Conservation (phyloP, 768 basidiomycete species). For the Trametes coccinea region DNA sequence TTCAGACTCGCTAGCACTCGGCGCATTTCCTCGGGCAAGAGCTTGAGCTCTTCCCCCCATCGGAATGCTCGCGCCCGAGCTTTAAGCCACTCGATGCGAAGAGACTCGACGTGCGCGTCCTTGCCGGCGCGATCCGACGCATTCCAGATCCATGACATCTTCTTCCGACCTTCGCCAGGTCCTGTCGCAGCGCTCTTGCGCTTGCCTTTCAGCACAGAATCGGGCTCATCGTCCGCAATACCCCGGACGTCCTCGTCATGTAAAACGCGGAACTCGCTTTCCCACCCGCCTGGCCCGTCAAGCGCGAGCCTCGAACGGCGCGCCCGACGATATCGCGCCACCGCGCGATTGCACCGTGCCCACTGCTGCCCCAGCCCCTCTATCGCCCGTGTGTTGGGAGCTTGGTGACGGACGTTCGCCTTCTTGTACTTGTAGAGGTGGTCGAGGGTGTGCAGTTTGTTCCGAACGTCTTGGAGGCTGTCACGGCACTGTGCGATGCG, state of each 20-base stretch:
- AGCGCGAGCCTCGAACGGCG: not conserved
- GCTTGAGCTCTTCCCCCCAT: slow-evolving; percentile 19
- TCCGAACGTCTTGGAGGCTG: slow-evolving; percentile 18
- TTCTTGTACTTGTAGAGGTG: slow-evolving; percentile 17
- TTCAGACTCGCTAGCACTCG: not conserved
- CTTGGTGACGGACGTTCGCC: slow-evolving; percentile 17
- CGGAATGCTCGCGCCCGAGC: not conserved
- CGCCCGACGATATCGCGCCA: not conserved
- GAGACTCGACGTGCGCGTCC: not conserved
- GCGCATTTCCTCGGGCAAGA: slow-evolving; percentile 20
- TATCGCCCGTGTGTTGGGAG: slow-evolving; percentile 10
- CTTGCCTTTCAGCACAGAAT: not conserved
- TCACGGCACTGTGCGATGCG: slow-evolving; percentile 23
- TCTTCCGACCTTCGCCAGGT: not conserved
- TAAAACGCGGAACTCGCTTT: not conserved
- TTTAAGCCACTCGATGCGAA: slow-evolving; percentile 15
- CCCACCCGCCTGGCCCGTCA: not conserved
- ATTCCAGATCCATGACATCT: slow-evolving; percentile 1
- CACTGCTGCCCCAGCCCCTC: not conserved
- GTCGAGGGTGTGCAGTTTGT: slow-evolving; percentile 21
- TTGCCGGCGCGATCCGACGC: not conserved
- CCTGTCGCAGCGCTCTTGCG: not conserved
- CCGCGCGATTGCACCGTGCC: not conserved
- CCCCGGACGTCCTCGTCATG: not conserved
- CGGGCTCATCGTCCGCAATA: not conserved